Evolutionary conservation across 192 early-diverging fungal species (phyloP).

Genomic region (Piromyces sp.): DNA sequence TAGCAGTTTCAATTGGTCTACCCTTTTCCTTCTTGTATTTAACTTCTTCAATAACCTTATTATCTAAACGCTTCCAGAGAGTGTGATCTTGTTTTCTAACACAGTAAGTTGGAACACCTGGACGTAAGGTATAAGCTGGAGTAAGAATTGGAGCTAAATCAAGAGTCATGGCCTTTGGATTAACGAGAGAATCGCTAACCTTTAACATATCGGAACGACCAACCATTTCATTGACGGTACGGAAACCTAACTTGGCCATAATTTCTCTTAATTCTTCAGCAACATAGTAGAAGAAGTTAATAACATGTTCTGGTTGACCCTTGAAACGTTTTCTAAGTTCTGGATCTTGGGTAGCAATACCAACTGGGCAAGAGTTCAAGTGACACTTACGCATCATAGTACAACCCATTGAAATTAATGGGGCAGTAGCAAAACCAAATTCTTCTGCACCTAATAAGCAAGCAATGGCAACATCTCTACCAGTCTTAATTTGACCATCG

Average conservation of each 20-base stretch:
- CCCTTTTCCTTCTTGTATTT: conserved; percentile 43
- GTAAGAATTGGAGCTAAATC: conserved; percentile 75
- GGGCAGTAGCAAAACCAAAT: conserved; percentile 96
- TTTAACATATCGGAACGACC: conserved; percentile 73
- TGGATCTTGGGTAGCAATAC: conserved; percentile 93
- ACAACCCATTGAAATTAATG: conserved; percentile 93
- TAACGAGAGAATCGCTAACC: conserved; percentile 55
- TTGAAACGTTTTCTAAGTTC: conserved; percentile 83
- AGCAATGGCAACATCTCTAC: conserved; percentile 89
- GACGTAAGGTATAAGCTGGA: conserved; percentile 69
- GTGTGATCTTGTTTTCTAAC: conserved; percentile 75
- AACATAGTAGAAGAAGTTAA: conserved; percentile 97
- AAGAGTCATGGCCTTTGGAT: conserved; percentile 68
- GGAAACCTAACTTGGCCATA: conserved; percentile 89
- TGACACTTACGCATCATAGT: conserved; percentile 87
- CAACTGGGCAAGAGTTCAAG: conserved; percentile 90
- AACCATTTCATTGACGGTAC: conserved; percentile 89
- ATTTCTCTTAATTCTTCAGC: conserved; percentile 81
- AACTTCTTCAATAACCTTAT: conserved; percentile 68
- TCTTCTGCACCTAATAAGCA: conserved; percentile 96
- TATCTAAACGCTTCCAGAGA: conserved; percentile 71
- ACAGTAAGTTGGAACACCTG: conserved; percentile 70
- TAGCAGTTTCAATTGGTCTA: conserved; percentile 27
- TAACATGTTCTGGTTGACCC: conserved; percentile 86
- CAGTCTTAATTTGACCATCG: conserved; percentile 96